phyloP scores from a whole-genome alignment of 495 filamentous ascomycete genomes.

The Trichoderma asperelloides region DNA sequence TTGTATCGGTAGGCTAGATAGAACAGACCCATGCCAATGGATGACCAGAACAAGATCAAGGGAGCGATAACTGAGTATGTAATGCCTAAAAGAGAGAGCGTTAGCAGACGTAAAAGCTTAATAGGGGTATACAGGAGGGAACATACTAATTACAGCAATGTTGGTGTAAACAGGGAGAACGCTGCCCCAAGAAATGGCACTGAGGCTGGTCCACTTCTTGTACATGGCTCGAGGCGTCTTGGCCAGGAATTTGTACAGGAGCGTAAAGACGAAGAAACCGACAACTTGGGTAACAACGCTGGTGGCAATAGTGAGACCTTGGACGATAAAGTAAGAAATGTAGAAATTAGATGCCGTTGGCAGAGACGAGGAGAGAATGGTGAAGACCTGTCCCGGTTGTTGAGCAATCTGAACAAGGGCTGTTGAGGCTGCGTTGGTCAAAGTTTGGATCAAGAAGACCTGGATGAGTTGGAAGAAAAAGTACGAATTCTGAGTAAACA shows the following conservation, averaged over 20 bases:
- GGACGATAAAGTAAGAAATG: slow-evolving; percentile 88
- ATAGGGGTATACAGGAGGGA: neutral
- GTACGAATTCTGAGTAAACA: slow-evolving; percentile 84
- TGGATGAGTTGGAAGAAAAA: slow-evolving; percentile 94
- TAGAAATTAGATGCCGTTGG: slow-evolving; percentile 89
- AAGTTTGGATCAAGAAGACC: slow-evolving; percentile 82
- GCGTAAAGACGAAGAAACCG: slow-evolving; percentile 65
- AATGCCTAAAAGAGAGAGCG: slow-evolving; percentile 43
- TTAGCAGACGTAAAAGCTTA: slow-evolving; percentile 11
- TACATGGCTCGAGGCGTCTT: slow-evolving; percentile 50
- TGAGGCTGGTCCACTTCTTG: slow-evolving; percentile 51
- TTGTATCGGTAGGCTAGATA: slow-evolving; percentile 96
- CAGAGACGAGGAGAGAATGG: slow-evolving; percentile 62
- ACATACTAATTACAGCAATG: slow-evolving; percentile 69
- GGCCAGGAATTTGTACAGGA: slow-evolving; percentile 61
- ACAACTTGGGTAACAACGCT: slow-evolving; percentile 66
- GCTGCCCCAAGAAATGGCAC: slow-evolving; percentile 75
- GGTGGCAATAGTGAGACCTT: slow-evolving; percentile 77
- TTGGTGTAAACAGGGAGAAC: slow-evolving; percentile 80
- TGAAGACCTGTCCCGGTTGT: slow-evolving; percentile 50
- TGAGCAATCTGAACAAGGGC: slow-evolving; percentile 52
- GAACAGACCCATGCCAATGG: slow-evolving; percentile 74
- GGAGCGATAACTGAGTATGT: slow-evolving; percentile 88
- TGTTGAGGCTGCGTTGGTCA: slow-evolving; percentile 66
- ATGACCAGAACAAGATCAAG: slow-evolving; percentile 77